A percentile compares a stretch with the other conserved stretches of the same genome.
Conservation (phyloP, 2,329 filamentous ascomycete species). For the Fusarium agapanthi region DNA sequence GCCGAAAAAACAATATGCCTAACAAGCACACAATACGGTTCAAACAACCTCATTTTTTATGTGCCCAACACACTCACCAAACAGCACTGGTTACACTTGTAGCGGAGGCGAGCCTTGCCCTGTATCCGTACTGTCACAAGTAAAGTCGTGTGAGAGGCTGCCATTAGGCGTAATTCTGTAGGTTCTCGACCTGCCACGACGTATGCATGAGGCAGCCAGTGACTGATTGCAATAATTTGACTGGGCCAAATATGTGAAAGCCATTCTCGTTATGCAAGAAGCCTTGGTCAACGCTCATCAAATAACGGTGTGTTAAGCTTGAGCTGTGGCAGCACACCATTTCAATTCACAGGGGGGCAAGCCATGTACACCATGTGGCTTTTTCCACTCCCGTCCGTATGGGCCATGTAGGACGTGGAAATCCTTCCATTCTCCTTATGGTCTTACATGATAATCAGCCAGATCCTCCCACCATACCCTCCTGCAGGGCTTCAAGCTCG, state of each 20-base stretch:
- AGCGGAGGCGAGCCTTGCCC: not conserved
- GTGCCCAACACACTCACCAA: not conserved
- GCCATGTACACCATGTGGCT: not conserved
- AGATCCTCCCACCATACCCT: not conserved
- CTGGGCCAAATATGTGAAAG: not conserved
- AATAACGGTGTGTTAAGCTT: not conserved
- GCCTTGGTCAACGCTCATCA: slow-evolving; percentile 10
- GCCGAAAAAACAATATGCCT: not conserved
- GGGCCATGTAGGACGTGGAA: not conserved
- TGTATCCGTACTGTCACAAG: not conserved
- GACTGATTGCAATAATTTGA: slow-evolving; percentile 1
- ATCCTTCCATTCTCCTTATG: not conserved
- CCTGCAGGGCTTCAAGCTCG: not conserved
- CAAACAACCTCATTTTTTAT: not conserved
- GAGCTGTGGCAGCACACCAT: not conserved
- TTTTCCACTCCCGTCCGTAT: not conserved
- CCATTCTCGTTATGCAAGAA: not conserved
- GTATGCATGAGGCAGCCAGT: slow-evolving; percentile 7
- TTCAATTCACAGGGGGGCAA: not conserved
- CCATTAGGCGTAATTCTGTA: slow-evolving; percentile 6
- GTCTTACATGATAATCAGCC: not conserved
- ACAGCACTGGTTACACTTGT: not conserved
- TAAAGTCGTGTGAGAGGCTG: not conserved
- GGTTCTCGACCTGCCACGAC: slow-evolving; percentile 21
- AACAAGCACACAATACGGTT: not conserved